Base-by-base conservation (phyloP, 129 eudicot species). In the Helianthus tuberosus region DNA sequence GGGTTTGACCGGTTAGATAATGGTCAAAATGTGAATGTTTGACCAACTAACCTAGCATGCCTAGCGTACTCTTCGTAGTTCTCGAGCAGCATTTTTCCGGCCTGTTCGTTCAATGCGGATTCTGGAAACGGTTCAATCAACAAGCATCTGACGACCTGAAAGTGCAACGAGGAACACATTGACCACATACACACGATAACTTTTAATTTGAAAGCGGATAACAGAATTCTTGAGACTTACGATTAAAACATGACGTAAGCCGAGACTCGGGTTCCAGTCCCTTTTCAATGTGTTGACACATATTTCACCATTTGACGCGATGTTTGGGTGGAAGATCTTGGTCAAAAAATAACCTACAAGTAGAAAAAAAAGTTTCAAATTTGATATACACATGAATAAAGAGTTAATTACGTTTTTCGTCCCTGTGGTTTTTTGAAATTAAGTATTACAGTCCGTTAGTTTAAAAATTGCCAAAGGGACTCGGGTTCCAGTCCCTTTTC, bases 51-150 rank as follows among this genome's bases (percentile, higher is more conserved):
- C 98, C 96, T 93, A 52, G 98, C 98, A 83, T 88, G 92, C 64
- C 90, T 82, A 49, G 96, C 98, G 77, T 93, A 93, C 81, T 93
- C 98, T 14, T 93, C 96, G 59, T 93, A 90, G 73, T 93, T 75
- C 62, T 93, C 96, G 67, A 86, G 96, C 38, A 93, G 81, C 96
- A 93, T 73, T 82, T 88, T 93, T 66, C 96, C 96, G 46, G 98
- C 96, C 78, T 90, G 96, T 77, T 88, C 96, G 66, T 93, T 93
- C 64, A 90, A 76, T 38, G 96, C 98, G 11, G 96, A 93, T 79
- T 93, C 96, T 5, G 96, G 98, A 81, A 88, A 90, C 6, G 96
- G 96, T 78, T 90, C 98, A 43, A 93, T 93, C 76, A 90, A 69
- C 59, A 93, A 75, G 67, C 98, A 93, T 82, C 96, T 86, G 53